Conservation (phyloP, 192 early-diverging fungal genomes). For the Chytriomyces confervae region DNA sequence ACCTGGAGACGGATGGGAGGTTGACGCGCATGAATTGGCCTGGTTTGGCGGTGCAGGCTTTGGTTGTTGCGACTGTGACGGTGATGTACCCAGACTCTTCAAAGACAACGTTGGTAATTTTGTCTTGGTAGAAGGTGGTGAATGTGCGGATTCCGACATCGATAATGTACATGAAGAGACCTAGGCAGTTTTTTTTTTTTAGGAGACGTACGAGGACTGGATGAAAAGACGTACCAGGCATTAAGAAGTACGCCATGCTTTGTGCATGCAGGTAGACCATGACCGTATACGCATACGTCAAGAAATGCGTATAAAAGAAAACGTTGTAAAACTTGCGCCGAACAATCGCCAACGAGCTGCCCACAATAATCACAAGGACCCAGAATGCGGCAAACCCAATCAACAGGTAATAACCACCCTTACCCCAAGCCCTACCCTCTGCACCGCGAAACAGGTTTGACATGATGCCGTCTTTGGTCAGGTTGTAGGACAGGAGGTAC, state of each 20-base stretch:
- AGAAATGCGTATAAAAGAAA: conserved; percentile 34
- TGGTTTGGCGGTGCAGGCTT: conserved; percentile 37
- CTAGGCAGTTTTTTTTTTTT: conserved; percentile 14
- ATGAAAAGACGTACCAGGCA: background rate
- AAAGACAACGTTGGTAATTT: conserved; percentile 59
- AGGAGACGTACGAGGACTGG: background rate
- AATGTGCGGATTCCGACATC: conserved; percentile 68
- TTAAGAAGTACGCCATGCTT: conserved; percentile 11
- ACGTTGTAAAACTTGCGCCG: conserved; percentile 33
- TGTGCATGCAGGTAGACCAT: conserved; percentile 24
- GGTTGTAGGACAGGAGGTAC: background rate
- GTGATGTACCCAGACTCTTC: conserved; percentile 69
- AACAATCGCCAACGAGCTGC: conserved; percentile 33
- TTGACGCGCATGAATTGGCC: conserved; percentile 80
- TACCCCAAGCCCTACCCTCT: background rate
- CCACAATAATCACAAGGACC: conserved; percentile 17
- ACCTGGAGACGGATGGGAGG: conserved; percentile 70
- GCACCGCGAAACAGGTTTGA: background rate
- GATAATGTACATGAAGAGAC: conserved; percentile 64
- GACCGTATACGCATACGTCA: conserved; percentile 31
- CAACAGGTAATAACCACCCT: background rate
- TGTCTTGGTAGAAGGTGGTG: conserved; percentile 52
- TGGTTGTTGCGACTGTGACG: conserved; percentile 61
- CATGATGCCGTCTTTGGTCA: background rate
- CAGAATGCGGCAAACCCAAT: conserved; percentile 19